Base-by-base conservation (phyloP, 1,284 basidiomycete species). In the Sphagnurus paluster region DNA sequence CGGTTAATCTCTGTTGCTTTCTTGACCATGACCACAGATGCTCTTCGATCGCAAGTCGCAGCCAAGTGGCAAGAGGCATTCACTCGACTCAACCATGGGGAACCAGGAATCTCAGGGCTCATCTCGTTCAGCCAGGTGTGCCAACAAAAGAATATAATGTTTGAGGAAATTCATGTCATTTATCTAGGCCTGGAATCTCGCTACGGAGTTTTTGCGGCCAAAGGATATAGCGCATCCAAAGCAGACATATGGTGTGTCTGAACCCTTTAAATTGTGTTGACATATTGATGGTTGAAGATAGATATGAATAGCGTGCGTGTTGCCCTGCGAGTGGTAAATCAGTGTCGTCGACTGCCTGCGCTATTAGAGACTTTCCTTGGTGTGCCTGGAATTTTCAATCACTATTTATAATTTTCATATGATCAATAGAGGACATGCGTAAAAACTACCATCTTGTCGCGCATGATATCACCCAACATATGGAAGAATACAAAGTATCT, bases 1-100 rank as follows among this genome's bases (percentile, higher is more conserved):
- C 34, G 32, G 23, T 25, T 2, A 16, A 33, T 33, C 30, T n/a
- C 3, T 8, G 5, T 11, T 20, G 25, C 39, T 5, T 29, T 24
- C 35, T 23, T 36, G 20, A 20, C 6, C 26, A 80, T 79, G 79
- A 72, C 75, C 16, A 79, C 78, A 1, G 71, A 74, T 45, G 79
- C 80, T 23, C 65, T 84, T 14, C 73, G 73, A 29, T 71, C 74
- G 1, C 82, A 86, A 55, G 80, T 86, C 4, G 74, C 76, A n/a
- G 68, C 76, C 3, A 85, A 86, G 67, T 89, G 86, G 86, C 80
- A 86, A 53, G 76, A 82, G 23, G 72, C 82, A 0, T 87, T 88
- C 59, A 65, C 70, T 14, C 75, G 82, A 16, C 68, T 89, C 39
- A 89, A 89, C 57, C 72, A 76, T 19, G 66, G 68, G 8, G 70